Evolutionary conservation across 2,329 filamentous ascomycete genomes (phyloP), one percentile per base, ranked within the genome.

Genomic region (Exophiala lecanii-corni): DNA sequence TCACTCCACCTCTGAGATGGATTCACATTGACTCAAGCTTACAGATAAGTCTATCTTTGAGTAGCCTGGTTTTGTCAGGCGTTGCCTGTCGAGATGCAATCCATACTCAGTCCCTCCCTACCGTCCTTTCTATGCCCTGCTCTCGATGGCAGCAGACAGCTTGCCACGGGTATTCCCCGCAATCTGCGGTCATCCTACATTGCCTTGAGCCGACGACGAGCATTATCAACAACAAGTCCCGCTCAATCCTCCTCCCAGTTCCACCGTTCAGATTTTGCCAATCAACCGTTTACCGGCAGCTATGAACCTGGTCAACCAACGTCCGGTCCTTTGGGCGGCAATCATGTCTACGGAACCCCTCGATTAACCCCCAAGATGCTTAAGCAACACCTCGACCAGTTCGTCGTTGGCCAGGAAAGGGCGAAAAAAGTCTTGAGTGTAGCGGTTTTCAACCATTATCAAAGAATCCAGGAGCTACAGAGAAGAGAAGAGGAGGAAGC

Each of bases 401-500:
- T 94, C 62, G 91, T 98, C 1, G 91, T 98, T 3, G 92, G 91
- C 30, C 92, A 98, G 65, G 88, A 96, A 54, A 81, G 88, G 47
- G 89, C 92, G 19, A 73, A 98, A 73, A 94, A 94, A 65, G 86
- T 89, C 10, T 81, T 97, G 51, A 92, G 88, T 52, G 84, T 91
- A 3, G 89, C 91, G 5, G 86, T 98, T 19, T 96, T 94, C 70
- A 96, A 97, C 60, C 92, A 98, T 62, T 96, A 97, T 61, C 88
- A 96, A 65, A 80, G 86, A 35, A 78, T 95, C 47, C 82, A 89
- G 56, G 81, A 85, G 63, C 59, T 84, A 17, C 77, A 88, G 57
- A 74, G 88, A 36, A 79, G 83, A 46, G 79, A 92, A 53, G 81
- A 89, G 41, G 89, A 95, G 57, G 79, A 86, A 32, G 83, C 88